Percentiles rank a stretch among this genome's conserved stretches.
These are phyloP conservation scores for Syncephalis fuscata DNA, from an alignment of 371 early-diverging fungal genomes.

Conservation along the genomic window DNA sequence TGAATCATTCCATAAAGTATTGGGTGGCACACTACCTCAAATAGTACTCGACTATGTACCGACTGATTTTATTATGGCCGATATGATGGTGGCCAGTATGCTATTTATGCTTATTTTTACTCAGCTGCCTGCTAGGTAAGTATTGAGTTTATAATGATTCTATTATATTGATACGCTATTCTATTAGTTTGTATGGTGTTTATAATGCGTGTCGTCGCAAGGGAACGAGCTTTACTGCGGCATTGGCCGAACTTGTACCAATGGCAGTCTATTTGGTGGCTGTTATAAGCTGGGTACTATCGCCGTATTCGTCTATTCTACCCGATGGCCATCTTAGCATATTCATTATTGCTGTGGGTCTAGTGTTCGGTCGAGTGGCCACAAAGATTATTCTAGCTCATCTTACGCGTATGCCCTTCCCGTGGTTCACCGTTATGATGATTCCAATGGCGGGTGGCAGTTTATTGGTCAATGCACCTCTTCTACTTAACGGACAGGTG, in stretches of 20 bases:
- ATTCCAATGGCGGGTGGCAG: constrained; percentile 49
- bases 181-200: neutral
- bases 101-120: constrained; percentile 52
- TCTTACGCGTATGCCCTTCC: constrained; percentile 64
- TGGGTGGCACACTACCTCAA: too few relatives aligned
- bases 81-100: constrained; percentile 52
- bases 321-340: constrained; percentile 40
- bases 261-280: constrained; percentile 32
- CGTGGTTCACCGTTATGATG: constrained; percentile 39
- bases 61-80: too few relatives aligned
- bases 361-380: constrained; percentile 73
- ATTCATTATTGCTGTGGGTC: constrained; percentile 47
- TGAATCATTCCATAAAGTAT: too few relatives aligned
- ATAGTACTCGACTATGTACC: too few relatives aligned
- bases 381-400: constrained; percentile 73
- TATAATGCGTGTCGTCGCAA: constrained; percentile 19
- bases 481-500: constrained; percentile 26
- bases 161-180: neutral
- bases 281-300: constrained; percentile 43
- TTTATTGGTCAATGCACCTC: constrained; percentile 33
- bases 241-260: constrained; percentile 43
- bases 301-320: constrained; percentile 36
- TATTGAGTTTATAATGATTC: constrained; percentile 20
- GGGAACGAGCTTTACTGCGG: constrained; percentile 20
- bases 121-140: constrained; percentile 48